A percentile compares a stretch with the other conserved stretches of the same genome.
phyloP scores from a whole-genome alignment of 371 early-diverging fungal species.

The Syncephalastrum racemosum region DNA sequence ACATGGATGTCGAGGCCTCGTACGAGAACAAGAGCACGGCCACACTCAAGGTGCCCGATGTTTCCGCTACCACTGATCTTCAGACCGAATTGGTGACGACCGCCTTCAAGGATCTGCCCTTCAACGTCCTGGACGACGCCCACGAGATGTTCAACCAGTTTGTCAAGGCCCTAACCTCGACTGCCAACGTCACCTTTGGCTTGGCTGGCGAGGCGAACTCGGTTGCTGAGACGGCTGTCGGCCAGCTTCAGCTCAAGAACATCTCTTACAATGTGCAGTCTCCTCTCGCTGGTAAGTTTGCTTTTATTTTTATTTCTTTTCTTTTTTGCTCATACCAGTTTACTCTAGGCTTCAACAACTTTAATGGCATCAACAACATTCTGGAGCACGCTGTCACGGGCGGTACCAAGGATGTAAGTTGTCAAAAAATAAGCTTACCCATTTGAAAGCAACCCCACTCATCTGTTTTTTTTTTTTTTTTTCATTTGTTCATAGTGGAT shows the following conservation, averaged over 20 bases:
- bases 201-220: constrained; percentile 52
- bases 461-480: too few relatives aligned
- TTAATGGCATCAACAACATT: constrained; percentile 44
- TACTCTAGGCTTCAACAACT: constrained; percentile 39
- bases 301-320: constrained; percentile 7
- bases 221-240: constrained; percentile 54
- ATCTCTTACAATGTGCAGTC: constrained; percentile 50
- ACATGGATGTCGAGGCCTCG: constrained; percentile 43
- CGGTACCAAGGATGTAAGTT: constrained; percentile 23
- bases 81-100: constrained; percentile 41
- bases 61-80: constrained; percentile 41
- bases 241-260: constrained; percentile 46
- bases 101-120: constrained; percentile 47
- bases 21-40: constrained; percentile 39
- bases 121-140: constrained; percentile 32
- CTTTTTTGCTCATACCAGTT: background rate
- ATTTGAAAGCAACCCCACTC: too few relatives aligned
- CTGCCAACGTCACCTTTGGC: constrained; percentile 41
- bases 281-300: constrained; percentile 48
- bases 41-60: constrained; percentile 46
- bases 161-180: constrained; percentile 46
- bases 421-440: too few relatives aligned
- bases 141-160: constrained; percentile 43
- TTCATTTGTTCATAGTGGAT: background rate
- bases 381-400: constrained; percentile 40